Conservation (phyloP, 257 asterid genomes). For the Salvia miltiorrhiza region DNA sequence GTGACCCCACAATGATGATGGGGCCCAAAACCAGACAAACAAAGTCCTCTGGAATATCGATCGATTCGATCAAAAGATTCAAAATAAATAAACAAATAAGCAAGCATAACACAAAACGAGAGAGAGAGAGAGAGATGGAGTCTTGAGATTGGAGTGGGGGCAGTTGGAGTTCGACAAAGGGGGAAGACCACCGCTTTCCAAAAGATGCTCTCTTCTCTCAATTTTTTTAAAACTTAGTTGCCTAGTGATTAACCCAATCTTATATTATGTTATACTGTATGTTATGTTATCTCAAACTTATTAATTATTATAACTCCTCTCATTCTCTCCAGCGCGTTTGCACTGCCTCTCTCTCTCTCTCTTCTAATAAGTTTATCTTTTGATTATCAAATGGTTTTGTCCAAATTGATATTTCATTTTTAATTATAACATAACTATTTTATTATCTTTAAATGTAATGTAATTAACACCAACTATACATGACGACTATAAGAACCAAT, state of each 20-base stretch:
- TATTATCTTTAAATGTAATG: neutral
- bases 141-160: slow-evolving; percentile 67
- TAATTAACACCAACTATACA: neutral
- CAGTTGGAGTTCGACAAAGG: slow-evolving; percentile 56
- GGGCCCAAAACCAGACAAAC: slow-evolving; percentile 24
- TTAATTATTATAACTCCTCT: no score
- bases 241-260: slow-evolving; percentile 28
- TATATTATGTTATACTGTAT: neutral
- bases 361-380: no score
- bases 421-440: no score
- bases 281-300: neutral
- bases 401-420: neutral
- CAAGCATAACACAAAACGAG: slow-evolving; percentile 5
- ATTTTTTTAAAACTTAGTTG: neutral
- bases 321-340: no score
- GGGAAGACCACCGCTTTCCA: slow-evolving; percentile 72
- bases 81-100: slow-evolving; percentile 17
- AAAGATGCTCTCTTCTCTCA: slow-evolving; percentile 60
- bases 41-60: slow-evolving; percentile 49
- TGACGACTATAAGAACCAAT: no score
- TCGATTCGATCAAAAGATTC: slow-evolving; percentile 65
- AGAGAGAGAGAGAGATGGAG: slow-evolving; percentile 27
- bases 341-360: no score
- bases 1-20: slow-evolving; percentile 34
- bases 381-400: neutral